Conservation (phyloP, 768 basidiomycete genomes). For the Paxillus rubicundulus region DNA sequence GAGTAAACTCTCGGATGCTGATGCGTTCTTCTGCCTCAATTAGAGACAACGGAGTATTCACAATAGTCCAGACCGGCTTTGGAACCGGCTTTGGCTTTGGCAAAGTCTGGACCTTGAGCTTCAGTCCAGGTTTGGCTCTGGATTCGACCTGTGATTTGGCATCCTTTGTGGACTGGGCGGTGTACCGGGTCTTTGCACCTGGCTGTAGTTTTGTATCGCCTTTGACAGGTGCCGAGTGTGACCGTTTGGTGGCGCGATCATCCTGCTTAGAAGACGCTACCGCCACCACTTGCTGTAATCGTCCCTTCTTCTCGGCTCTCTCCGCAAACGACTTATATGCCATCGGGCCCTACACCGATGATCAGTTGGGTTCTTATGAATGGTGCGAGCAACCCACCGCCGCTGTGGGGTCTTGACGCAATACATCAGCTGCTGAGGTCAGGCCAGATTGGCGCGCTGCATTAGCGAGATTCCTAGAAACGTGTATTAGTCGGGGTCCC, state of each 20-base stretch:
- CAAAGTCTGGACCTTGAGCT: constrained; percentile 24
- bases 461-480: constrained; percentile 37
- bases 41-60: constrained; percentile 43
- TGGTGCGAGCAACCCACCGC: constrained; percentile 21
- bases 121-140: constrained; percentile 18
- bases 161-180: constrained; percentile 2
- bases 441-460: constrained; percentile 38
- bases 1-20: constrained; percentile 69
- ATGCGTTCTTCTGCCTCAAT: constrained; percentile 59
- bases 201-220: constrained; percentile 1
- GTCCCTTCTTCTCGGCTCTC: constrained; percentile 15
- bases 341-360: constrained; percentile 25
- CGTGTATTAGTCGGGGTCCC: constrained; percentile 7
- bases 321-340: constrained; percentile 18
- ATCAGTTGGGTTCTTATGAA: constrained; percentile 7
- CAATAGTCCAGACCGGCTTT: constrained; percentile 50
- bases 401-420: constrained; percentile 32
- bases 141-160: constrained; percentile 10
- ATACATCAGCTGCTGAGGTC: constrained; percentile 38
- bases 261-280: background rate
- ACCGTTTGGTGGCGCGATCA: constrained; percentile 3
- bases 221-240: constrained; percentile 12
- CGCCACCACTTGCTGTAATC: constrained; percentile 9
- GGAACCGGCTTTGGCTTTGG: constrained; percentile 40
- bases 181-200: constrained; percentile 9